Percentiles rank a stretch among this genome's conserved stretches.
Conservation (phyloP, 495 filamentous ascomycete genomes). For the Patellaria atrata region DNA sequence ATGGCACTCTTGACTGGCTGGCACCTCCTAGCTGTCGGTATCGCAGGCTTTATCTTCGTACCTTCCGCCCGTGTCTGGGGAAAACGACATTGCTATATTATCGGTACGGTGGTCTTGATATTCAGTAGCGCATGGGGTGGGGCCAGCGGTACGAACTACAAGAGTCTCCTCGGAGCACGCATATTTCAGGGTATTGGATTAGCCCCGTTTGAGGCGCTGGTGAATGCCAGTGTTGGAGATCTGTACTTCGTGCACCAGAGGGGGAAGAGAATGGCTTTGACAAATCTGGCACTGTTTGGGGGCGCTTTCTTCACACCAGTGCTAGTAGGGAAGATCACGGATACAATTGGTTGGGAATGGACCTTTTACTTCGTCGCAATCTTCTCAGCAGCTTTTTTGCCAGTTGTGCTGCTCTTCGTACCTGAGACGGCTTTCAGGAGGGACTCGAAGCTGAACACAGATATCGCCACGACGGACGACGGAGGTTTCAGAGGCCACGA, state of each 20-base stretch:
- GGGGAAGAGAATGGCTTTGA: slow-evolving; percentile 79
- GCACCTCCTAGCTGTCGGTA: slow-evolving; percentile 68
- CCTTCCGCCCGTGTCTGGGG: slow-evolving; percentile 84
- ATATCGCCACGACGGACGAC: slow-evolving; percentile 9
- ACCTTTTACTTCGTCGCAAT: slow-evolving; percentile 34
- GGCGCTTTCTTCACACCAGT: slow-evolving; percentile 88
- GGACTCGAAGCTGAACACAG: slow-evolving; percentile 44
- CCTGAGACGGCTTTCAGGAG: slow-evolving; percentile 75
- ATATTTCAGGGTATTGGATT: slow-evolving; percentile 32
- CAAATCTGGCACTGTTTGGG: slow-evolving; percentile 79
- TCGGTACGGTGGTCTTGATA: slow-evolving; percentile 63
- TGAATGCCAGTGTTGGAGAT: slow-evolving; percentile 31
- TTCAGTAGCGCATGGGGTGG: slow-evolving; percentile 66
- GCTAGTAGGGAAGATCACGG: slow-evolving; percentile 72
- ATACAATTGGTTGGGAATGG: slow-evolving; percentile 53
- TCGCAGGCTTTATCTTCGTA: slow-evolving; percentile 70
- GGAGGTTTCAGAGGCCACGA: neutral
- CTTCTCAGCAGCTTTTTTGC: slow-evolving; percentile 28
- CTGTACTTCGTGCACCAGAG: slow-evolving; percentile 40
- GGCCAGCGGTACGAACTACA: slow-evolving; percentile 47
- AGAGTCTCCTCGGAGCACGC: slow-evolving; percentile 53
- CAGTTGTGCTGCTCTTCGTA: slow-evolving; percentile 49
- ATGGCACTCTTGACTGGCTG: slow-evolving; percentile 78
- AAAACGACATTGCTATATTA: slow-evolving; percentile 72
- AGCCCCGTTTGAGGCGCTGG: slow-evolving; percentile 32